A percentile compares a stretch with the other conserved stretches of the same genome.
Conservation (phyloP, 495 filamentous ascomycete species). For the Tetracladium setigerum region DNA sequence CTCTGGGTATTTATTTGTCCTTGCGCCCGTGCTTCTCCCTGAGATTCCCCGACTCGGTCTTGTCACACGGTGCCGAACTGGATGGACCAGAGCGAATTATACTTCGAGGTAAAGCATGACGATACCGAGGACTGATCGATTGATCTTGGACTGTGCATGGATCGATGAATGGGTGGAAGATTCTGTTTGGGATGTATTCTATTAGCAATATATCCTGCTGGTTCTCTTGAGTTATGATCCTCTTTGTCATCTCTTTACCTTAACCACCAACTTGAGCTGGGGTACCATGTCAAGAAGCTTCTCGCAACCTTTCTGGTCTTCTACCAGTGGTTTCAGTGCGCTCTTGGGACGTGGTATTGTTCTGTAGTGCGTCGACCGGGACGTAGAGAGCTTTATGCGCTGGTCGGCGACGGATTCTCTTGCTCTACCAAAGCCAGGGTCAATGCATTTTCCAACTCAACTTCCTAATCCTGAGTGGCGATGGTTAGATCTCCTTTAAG, state of each 20-base stretch:
- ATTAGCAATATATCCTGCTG: slow-evolving; percentile 14
- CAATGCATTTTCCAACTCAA: slow-evolving; percentile 13
- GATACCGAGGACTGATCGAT: slow-evolving; percentile 1
- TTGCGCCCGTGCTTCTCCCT: not conserved
- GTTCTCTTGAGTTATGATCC: slow-evolving; percentile 3
- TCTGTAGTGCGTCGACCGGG: slow-evolving; percentile 2
- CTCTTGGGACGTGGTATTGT: slow-evolving; percentile 10
- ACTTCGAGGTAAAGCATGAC: not conserved
- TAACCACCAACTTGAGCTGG: not conserved
- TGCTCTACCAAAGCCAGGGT: slow-evolving; percentile 11
- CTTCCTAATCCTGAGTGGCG: slow-evolving; percentile 9
- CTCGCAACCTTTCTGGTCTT: not conserved
- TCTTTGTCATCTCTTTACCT: too few species aligned
- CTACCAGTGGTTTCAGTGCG: not conserved
- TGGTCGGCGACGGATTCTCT: slow-evolving; percentile 3
- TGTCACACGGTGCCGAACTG: not conserved
- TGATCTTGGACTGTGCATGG: slow-evolving; percentile 7
- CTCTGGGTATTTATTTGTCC: not conserved
- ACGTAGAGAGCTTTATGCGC: slow-evolving; percentile 2
- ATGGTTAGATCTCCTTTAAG: too few species aligned
- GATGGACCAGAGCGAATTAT: not conserved
- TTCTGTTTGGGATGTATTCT: slow-evolving; percentile 12
- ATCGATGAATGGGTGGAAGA: slow-evolving; percentile 10
- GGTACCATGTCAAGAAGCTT: not conserved
- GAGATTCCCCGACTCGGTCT: not conserved